Percentiles rank a stretch among this genome's conserved stretches.
Evolutionary conservation across 495 filamentous ascomycete genomes (phyloP).

Genomic region (Corynascus novoguineensis): DNA sequence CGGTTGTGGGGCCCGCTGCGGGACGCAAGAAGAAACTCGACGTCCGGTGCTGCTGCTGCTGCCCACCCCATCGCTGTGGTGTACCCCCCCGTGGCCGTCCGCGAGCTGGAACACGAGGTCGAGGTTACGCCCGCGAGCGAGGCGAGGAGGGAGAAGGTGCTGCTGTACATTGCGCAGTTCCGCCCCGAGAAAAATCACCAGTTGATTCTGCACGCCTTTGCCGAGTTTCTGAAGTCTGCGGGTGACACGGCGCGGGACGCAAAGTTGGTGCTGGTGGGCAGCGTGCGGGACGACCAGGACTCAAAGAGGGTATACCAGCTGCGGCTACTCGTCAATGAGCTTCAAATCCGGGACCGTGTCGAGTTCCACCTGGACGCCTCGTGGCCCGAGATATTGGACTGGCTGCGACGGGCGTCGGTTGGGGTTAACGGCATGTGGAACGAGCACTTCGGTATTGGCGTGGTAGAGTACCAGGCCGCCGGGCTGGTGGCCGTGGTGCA

Average conservation of each 20-base stretch:
- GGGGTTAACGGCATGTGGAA: slow-evolving; percentile 99
- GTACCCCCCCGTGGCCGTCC: slow-evolving; percentile 87
- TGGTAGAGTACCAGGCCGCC: slow-evolving; percentile 96
- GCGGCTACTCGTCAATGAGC: slow-evolving; percentile 79
- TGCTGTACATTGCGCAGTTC: slow-evolving; percentile 96
- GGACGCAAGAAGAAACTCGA: slow-evolving; percentile 35
- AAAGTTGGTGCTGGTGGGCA: slow-evolving; percentile 77
- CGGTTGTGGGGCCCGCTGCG: slow-evolving; percentile 67
- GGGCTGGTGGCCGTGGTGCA: slow-evolving; percentile 89
- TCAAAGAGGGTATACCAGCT: slow-evolving; percentile 87
- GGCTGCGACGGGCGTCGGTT: slow-evolving; percentile 65
- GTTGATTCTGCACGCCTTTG: slow-evolving; percentile 76
- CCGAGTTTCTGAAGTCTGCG: slow-evolving; percentile 49
- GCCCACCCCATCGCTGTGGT: slow-evolving; percentile 57
- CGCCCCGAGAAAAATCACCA: slow-evolving; percentile 94
- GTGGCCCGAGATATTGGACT: slow-evolving; percentile 77
- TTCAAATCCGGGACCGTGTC: slow-evolving; percentile 73
- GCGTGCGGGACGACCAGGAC: slow-evolving; percentile 77
- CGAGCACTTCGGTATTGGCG: slow-evolving; percentile 97
- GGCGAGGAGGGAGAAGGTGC: slow-evolving; percentile 54
- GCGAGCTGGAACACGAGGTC: slow-evolving; percentile 67
- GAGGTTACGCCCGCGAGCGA: slow-evolving; percentile 63
- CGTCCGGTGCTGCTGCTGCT: background rate
- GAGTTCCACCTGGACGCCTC: slow-evolving; percentile 83
- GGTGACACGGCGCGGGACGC: slow-evolving; percentile 46